A percentile compares a stretch with the other conserved stretches of the same genome.
Evolutionary conservation across 306 rosid genomes (phyloP).

Genomic region (Pterocarpus santalinus): DNA sequence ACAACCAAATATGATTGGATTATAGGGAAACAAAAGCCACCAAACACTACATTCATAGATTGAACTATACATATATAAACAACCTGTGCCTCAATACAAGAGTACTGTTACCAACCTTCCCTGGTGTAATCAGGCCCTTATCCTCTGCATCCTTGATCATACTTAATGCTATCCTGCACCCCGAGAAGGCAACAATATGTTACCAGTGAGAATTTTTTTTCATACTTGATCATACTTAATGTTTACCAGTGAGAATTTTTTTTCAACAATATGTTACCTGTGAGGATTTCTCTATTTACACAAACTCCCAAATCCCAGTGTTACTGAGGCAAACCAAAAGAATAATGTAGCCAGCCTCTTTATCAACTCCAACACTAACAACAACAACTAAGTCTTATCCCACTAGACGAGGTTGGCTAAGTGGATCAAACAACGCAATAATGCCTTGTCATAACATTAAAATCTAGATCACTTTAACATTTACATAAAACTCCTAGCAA

Average conservation of each 20-base stretch:
- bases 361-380: background rate
- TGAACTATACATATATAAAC: too few species aligned
- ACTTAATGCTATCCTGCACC: conserved; percentile 64
- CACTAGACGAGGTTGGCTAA: too few species aligned
- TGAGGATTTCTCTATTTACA: background rate
- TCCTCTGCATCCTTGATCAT: conserved; percentile 87
- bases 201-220: too few species aligned
- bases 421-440: too few species aligned
- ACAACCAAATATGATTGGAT: too few species aligned
- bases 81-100: too few species aligned
- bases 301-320: conserved; percentile 5
- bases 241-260: background rate
- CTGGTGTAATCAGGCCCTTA: conserved; percentile 72
- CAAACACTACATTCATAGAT: too few species aligned
- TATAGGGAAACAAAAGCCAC: too few species aligned
- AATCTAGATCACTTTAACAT: too few species aligned
- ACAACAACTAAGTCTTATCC: too few species aligned
- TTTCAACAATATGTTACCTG: too few species aligned
- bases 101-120: conserved; percentile 60
- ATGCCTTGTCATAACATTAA: too few species aligned
- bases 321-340: background rate
- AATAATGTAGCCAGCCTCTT: background rate
- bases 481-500: background rate
- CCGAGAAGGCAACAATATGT: conserved; percentile 1
- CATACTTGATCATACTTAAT: conserved; percentile 67